A percentile compares a stretch with the other conserved stretches of the same genome.
phyloP scores from a whole-genome alignment of 129 eudicot genomes.

The Chrysanthemum lavandulifolium region DNA sequence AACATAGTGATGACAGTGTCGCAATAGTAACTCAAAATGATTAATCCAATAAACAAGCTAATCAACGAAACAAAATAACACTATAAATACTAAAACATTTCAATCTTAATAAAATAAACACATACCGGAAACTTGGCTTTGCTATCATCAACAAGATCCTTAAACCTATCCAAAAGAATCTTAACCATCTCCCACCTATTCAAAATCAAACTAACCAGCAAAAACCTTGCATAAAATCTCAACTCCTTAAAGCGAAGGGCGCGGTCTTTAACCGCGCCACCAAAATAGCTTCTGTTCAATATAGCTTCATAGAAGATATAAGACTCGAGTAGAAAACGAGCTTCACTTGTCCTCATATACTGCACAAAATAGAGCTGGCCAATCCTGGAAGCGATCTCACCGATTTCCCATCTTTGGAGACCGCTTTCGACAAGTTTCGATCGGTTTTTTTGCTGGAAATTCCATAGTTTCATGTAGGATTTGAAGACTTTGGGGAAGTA shows the following conservation, averaged over 20 bases:
- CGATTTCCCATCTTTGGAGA: constrained; percentile 91
- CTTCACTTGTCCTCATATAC: constrained; percentile 94
- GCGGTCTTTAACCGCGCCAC: constrained; percentile 44
- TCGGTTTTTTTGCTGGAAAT: constrained; percentile 78
- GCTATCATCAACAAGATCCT: constrained; percentile 67
- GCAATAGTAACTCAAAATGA: neutral
- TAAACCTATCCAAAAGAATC: constrained; percentile 60
- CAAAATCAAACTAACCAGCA: constrained; percentile 79
- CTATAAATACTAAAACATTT: no score
- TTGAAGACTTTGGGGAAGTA: constrained; percentile 82
- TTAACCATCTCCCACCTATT: constrained; percentile 72
- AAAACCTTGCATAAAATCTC: constrained; percentile 96
- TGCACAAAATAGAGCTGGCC: constrained; percentile 87
- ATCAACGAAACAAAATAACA: no score
- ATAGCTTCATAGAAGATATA: constrained; percentile 89
- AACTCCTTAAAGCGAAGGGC: constrained; percentile 91
- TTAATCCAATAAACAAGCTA: neutral
- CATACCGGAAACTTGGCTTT: constrained; percentile 68
- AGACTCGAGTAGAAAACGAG: constrained; percentile 74
- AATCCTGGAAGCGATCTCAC: constrained; percentile 96
- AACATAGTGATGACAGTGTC: no score
- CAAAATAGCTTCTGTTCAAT: constrained; percentile 62
- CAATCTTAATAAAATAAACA: neutral
- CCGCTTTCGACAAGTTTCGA: constrained; percentile 58
- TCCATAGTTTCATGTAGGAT: constrained; percentile 83